Evolutionary conservation across 306 rosid species (phyloP).

Genomic region (Malus sieversii): DNA sequence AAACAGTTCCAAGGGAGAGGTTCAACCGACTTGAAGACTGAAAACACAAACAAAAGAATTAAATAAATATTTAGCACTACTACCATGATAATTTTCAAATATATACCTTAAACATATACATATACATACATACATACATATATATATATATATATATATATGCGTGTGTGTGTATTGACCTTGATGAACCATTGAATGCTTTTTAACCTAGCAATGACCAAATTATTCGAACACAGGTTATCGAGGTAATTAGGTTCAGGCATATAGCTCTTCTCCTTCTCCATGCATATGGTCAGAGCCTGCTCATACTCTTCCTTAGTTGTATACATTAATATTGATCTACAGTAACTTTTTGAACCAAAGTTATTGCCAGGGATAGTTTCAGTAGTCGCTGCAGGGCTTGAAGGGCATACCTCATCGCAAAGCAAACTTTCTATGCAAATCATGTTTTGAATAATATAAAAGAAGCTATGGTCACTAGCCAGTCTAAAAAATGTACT

Average conservation of each 20-base stretch:
- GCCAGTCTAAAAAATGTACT: not conserved
- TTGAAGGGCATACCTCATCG: constrained; percentile 39
- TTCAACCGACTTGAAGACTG: constrained; percentile 41
- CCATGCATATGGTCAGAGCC: constrained; percentile 21
- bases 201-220: constrained; percentile 33
- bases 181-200: constrained; percentile 43
- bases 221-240: constrained; percentile 14
- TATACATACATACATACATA: too few species aligned
- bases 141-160: too few species aligned
- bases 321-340: not conserved
- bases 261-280: constrained; percentile 33
- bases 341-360: not conserved
- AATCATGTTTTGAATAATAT: not conserved
- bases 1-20: constrained; percentile 40
- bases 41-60: not conserved
- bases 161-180: constrained; percentile 15
- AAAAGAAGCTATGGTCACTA: not conserved
- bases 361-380: not conserved
- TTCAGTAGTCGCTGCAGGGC: not conserved
- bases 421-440: constrained; percentile 37
- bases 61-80: not conserved
- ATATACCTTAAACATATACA: not conserved
- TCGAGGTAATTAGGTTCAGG: constrained; percentile 23
- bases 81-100: not conserved
- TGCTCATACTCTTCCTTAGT: constrained; percentile 22